Evolutionary conservation across 495 filamentous ascomycete genomes (phyloP), one percentile per base, ranked within the genome.

Genomic region (Penicillium paradoxum): DNA sequence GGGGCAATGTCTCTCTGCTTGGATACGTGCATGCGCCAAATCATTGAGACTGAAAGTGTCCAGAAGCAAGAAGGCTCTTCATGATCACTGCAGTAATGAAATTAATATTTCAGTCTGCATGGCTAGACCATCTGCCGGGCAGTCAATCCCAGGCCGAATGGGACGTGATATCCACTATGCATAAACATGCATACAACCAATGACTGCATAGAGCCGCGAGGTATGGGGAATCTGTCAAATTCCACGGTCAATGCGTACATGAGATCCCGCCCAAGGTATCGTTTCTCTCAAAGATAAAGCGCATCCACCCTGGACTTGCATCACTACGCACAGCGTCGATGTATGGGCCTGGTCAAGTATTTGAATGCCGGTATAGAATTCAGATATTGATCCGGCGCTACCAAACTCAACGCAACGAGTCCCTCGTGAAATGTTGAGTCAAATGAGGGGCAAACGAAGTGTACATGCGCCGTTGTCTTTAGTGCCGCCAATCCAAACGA

Each of bases 401-500:
- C 30, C 13, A 19, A 39, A 14, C 13, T 14, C 22, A 21, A n/a
- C 4, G 0, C 34, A 49, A 6, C n/a, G n/a, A n/a, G n/a, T n/a
- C n/a, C 5, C 37, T 22, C 24, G 24, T 24, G 27, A 10, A 30
- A 17, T 21, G 24, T 21, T 18, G 19, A 48, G 22, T 17, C 29
- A 49, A 53, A 39, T 39, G 56, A 58, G 51, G 56, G 51, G 56
- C 45, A 51, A 25, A 14, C 32, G 19, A 29, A 49, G 13, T 36
- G 43, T 24, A 43, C 50, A 57, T 59, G 50, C 46, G 59, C 49
- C 56, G 53, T 47, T 55, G 30, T 24, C 40, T 29, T 21, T 49
- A 53, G 58, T 57, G 50, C 58, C 27, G 41, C 51, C 49, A 51
- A 40, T 58, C 44, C 50, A 56, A 43, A 57, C 46, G 45, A 50